Conservation (phyloP, 257 asterid genomes). For the Solanum sitiens region DNA sequence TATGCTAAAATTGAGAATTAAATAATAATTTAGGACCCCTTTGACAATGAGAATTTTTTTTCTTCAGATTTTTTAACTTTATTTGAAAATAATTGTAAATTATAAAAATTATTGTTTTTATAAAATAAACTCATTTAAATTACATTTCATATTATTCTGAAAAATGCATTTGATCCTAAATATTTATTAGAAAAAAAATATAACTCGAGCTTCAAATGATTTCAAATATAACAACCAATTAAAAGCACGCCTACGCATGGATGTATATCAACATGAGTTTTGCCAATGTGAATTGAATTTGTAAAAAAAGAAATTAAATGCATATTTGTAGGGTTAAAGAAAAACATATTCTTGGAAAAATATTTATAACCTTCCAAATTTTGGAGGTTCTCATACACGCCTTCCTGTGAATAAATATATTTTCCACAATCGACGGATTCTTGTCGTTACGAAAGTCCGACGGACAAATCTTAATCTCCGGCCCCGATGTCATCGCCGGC, state of each 20-base stretch:
- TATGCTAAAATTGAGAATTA: not conserved
- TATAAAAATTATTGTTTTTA: not conserved
- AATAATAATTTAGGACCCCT: not conserved
- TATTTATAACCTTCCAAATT: not conserved
- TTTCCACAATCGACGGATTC: not conserved
- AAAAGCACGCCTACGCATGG: not conserved
- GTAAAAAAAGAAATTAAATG: not conserved
- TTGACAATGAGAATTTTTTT: not conserved
- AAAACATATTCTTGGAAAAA: not conserved
- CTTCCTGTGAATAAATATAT: not conserved
- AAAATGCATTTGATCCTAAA: not conserved
- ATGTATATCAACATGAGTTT: not conserved
- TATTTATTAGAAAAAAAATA: not conserved
- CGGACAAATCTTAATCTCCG: not conserved
- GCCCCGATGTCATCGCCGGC: slow-evolving; percentile 27
- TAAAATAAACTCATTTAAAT: not conserved
- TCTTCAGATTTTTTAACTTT: too few species aligned
- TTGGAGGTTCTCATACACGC: not conserved
- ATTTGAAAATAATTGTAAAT: not conserved
- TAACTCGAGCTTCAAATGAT: not conserved
- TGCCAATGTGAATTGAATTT: not conserved
- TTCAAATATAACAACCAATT: not conserved
- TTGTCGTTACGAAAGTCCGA: not conserved
- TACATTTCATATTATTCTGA: not conserved
- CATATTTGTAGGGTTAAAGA: not conserved